Evolutionary conservation across 306 rosid genomes (phyloP).

Genomic region (Ormosia emarginata): DNA sequence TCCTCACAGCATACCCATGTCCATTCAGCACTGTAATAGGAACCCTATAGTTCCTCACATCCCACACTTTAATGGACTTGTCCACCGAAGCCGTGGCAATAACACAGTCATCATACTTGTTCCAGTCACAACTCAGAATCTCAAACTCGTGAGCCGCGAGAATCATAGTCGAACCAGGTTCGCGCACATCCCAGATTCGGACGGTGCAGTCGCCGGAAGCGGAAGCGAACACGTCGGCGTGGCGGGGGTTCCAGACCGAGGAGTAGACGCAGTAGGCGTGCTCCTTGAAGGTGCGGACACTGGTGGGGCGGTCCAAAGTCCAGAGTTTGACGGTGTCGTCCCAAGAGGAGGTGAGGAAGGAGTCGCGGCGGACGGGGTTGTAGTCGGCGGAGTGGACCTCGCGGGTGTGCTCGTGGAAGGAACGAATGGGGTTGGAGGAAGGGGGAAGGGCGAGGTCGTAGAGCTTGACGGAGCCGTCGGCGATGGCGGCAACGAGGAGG

Average conservation of each 20-base stretch:
- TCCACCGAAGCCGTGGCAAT: constrained; percentile 83
- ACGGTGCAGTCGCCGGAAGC: constrained; percentile 94
- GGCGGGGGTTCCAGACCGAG: constrained; percentile 92
- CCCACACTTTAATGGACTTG: constrained; percentile 84
- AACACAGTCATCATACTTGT: constrained; percentile 81
- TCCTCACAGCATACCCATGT: constrained; percentile 78
- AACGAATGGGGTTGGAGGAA: constrained; percentile 75
- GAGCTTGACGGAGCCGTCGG: constrained; percentile 91
- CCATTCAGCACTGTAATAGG: constrained; percentile 77
- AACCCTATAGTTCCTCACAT: constrained; percentile 56
- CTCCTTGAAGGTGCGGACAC: constrained; percentile 82
- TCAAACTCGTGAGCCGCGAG: constrained; percentile 76
- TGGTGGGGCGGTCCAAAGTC: constrained; percentile 82
- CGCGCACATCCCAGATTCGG: constrained; percentile 90
- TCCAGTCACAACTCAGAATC: constrained; percentile 81
- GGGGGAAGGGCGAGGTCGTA: constrained; percentile 81
- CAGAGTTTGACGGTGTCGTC: constrained; percentile 86
- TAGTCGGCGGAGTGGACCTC: constrained; percentile 81
- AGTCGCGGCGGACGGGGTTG: constrained; percentile 93
- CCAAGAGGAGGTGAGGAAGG: constrained; percentile 88
- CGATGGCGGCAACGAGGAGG: constrained; percentile 79
- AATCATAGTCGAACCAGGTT: constrained; percentile 78
- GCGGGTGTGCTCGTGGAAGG: constrained; percentile 87
- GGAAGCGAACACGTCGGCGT: constrained; percentile 85
- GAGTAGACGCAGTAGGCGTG: constrained; percentile 92